phyloP scores from a whole-genome alignment of 208 protist species.

The Trypanosoma platydactyli region DNA sequence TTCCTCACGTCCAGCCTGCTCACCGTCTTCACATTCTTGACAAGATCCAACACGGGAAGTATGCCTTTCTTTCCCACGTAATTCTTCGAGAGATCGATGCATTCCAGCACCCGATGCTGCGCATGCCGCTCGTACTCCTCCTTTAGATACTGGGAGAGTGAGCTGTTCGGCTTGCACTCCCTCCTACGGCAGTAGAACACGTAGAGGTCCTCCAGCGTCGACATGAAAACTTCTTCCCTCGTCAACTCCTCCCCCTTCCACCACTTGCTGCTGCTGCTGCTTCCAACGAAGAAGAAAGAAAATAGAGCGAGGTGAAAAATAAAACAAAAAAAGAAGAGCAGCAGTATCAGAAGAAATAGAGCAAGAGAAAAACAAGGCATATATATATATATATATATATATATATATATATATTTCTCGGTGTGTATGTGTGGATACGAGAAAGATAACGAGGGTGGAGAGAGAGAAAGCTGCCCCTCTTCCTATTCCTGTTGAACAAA shows the following conservation, averaged over 20 bases:
- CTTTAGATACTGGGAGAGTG: slow-evolving; percentile 51
- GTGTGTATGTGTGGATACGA: too few species aligned
- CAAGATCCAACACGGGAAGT: slow-evolving; percentile 77
- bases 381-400: slow-evolving; percentile 8
- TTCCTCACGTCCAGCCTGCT: slow-evolving; percentile 70
- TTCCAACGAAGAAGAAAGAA: slow-evolving; percentile 3
- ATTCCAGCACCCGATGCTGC: slow-evolving; percentile 34
- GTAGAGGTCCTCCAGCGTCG: slow-evolving; percentile 80
- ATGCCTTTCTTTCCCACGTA: slow-evolving; percentile 84
- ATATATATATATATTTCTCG: slow-evolving; percentile 11
- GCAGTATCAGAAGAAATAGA: slow-evolving; percentile 3
- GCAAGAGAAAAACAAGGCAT: neutral
- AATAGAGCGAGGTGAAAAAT: neutral
- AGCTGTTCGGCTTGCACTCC: slow-evolving; percentile 71
- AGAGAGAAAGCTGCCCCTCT: neutral
- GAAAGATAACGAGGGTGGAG: too few species aligned
- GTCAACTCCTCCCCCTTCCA: neutral
- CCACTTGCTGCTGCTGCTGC: slow-evolving; percentile 8
- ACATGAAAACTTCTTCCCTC: slow-evolving; percentile 29
- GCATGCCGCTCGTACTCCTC: slow-evolving; percentile 37
- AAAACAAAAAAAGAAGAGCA: slow-evolving; percentile 4
- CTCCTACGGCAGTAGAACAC: slow-evolving; percentile 78
- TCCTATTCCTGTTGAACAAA: neutral
- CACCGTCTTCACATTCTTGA: slow-evolving; percentile 79
- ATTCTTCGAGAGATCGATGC: slow-evolving; percentile 73